Evolutionary conservation across 2,329 filamentous ascomycete species (phyloP), one percentile per base, ranked within the genome.

Genomic region (Ceratocystis ficicola): DNA sequence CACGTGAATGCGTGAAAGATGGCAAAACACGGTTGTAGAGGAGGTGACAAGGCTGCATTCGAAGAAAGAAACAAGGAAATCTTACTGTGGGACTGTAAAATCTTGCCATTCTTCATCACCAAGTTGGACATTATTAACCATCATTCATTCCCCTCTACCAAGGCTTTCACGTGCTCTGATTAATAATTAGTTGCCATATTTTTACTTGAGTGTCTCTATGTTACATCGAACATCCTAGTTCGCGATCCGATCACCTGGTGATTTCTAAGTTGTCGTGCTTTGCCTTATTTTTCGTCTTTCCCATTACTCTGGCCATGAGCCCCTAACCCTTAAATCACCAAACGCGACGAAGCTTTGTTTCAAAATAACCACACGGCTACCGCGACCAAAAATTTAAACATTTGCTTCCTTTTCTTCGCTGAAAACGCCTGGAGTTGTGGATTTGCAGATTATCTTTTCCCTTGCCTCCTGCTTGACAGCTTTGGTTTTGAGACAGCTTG

Each of bases 341-440:
- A 32, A 59, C 55, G 55, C 55, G 55, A 59, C 55, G 28, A 52
- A 15, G 48, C 55, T n/a, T 59, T 59, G 55, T 59, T 59, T n/a
- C 22, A 59, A n/a, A 20, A 25, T 30, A 59, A 30, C 55, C 28
- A 36, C 2, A 36, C 28, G 12, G n/a, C 28, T 30, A 63, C 50
- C 61, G 46, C 44, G 61, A 63, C 46, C 1, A 25, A 63, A 63
- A 63, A 63, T 50, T 50, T 63, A 25, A 41, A 41, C 36, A 15
- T 41, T 41, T 41, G 22, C 59, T 28, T 36, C 30, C 22, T 52
- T 8, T 50, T 10, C 48, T 22, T 52, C 48, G 48, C 48, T 22
- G n/a, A 12, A n/a, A 25, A 20, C 48, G n/a, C 48, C n/a, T 12
- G n/a, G n/a, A 52, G n/a, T 8, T 22, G 7, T 52, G 7, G 48